These are phyloP conservation scores for Entophlyctis luteolus DNA, from an alignment of 192 early-diverging fungal genomes.

Conservation along the genomic window DNA sequence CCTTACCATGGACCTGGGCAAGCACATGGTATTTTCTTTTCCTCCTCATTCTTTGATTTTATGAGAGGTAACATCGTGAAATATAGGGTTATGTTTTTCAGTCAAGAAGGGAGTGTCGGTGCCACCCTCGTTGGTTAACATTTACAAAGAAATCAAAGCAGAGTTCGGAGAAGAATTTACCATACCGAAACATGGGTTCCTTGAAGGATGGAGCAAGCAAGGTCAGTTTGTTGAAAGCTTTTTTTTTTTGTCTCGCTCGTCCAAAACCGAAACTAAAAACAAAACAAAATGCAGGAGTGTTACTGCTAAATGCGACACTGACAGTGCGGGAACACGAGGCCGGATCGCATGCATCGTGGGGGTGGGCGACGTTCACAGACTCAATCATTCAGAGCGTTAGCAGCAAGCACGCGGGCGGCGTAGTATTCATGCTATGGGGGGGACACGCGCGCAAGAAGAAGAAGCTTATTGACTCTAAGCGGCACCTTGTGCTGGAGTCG, in stretches of 20 bases:
- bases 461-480: slow-evolving; percentile 62
- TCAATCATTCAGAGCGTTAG: slow-evolving; percentile 72
- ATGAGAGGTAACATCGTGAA: slow-evolving; percentile 37
- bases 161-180: too few species aligned
- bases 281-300: too few species aligned
- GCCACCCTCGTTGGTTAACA: slow-evolving; percentile 90
- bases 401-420: slow-evolving; percentile 55
- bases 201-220: too few species aligned
- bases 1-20: slow-evolving; percentile 76
- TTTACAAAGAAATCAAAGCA: slow-evolving; percentile 72
- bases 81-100: too few species aligned
- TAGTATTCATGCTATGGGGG: slow-evolving; percentile 97
- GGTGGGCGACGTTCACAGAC: slow-evolving; percentile 88
- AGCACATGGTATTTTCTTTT: slow-evolving; percentile 67
- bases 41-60: too few species aligned
- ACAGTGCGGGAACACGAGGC: slow-evolving; percentile 78
- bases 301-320: slow-evolving; percentile 83
- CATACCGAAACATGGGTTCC: too few species aligned
- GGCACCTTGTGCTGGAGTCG: slow-evolving; percentile 77
- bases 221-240: too few species aligned
- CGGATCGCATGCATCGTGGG: slow-evolving; percentile 73
- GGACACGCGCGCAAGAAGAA: slow-evolving; percentile 84
- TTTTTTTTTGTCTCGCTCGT: too few species aligned
- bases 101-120: slow-evolving; percentile 68
- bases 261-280: too few species aligned